Evolutionary conservation across 371 early-diverging fungal genomes (phyloP).

Genomic region (Rhizopus delemar): DNA sequence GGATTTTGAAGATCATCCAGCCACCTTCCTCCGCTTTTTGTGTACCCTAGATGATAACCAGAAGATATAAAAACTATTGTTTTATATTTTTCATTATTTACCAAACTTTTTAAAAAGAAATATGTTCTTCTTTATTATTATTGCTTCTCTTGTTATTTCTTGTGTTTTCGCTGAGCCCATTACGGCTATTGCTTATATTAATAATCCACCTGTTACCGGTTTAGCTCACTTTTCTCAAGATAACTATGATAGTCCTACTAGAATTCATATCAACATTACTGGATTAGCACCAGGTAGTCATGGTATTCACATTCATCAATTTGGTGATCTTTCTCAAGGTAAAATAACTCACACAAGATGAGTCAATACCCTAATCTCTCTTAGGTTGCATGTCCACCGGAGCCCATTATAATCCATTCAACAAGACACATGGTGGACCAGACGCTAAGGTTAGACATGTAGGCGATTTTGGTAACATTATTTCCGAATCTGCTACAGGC

Average conservation of each 20-base stretch:
- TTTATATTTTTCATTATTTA: background rate
- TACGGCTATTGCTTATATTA: conserved; percentile 72
- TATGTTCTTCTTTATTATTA: conserved; percentile 17
- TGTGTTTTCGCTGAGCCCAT: conserved; percentile 10
- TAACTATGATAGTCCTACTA: conserved; percentile 49
- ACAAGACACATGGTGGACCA: conserved; percentile 80
- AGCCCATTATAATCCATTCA: conserved; percentile 80
- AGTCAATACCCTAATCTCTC: conserved; percentile 9
- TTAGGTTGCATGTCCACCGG: conserved; percentile 73
- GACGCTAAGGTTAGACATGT: conserved; percentile 68
- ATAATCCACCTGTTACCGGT: conserved; percentile 61
- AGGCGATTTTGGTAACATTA: conserved; percentile 88
- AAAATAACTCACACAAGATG: background rate
- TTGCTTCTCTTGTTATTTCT: conserved; percentile 8
- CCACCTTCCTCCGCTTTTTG: background rate
- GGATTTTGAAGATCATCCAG: background rate
- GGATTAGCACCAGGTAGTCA: conserved; percentile 77
- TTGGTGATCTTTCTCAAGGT: conserved; percentile 76
- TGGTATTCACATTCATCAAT: conserved; percentile 87
- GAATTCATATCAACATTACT: conserved; percentile 58
- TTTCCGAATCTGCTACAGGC: conserved; percentile 52
- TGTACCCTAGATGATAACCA: too few species aligned
- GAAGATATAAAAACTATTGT: too few species aligned
- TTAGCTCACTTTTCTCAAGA: conserved; percentile 72
- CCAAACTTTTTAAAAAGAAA: background rate